Conservation (phyloP, 2,329 filamentous ascomycete species). For the Scedosporium dehoogii region DNA sequence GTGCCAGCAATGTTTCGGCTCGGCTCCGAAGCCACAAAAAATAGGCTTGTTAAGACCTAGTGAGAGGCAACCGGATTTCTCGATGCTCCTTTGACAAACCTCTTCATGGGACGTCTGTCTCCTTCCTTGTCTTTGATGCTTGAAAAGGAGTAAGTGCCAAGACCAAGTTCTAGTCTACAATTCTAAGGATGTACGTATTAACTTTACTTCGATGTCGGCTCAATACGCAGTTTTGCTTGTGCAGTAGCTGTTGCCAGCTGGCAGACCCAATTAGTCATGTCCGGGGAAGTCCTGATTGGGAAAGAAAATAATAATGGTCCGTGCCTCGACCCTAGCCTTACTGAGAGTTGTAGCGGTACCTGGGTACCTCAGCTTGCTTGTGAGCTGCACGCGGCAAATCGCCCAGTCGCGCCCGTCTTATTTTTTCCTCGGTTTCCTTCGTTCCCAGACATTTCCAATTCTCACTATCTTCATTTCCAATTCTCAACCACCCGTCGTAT, state of each 20-base stretch:
- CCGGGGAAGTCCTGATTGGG: neutral
- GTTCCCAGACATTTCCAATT: too few relatives aligned
- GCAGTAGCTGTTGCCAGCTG: neutral
- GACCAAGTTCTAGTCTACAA: neutral
- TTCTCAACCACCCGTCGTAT: too few relatives aligned
- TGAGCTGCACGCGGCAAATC: too few relatives aligned
- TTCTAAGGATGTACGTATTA: neutral
- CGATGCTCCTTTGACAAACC: too few relatives aligned
- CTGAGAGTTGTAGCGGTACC: neutral
- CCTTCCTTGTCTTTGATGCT: neutral
- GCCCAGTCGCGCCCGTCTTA: too few relatives aligned
- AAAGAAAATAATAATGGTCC: neutral
- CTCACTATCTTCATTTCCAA: too few relatives aligned
- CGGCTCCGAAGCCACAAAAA: neutral
- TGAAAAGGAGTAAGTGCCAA: slow-evolving; percentile 1
- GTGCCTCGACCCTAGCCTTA: neutral
- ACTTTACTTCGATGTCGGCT: too few relatives aligned
- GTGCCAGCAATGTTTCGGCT: neutral
- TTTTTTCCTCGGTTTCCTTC: too few relatives aligned
- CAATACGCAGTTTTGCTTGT: too few relatives aligned
- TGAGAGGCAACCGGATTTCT: neutral
- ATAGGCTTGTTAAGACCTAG: neutral
- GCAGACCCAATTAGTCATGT: neutral
- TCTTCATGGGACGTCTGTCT: too few relatives aligned
- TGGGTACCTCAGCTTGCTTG: neutral